These are phyloP conservation scores for Penicillium olsonii DNA, from an alignment of 2,329 filamentous ascomycete genomes.

Conservation along the genomic window DNA sequence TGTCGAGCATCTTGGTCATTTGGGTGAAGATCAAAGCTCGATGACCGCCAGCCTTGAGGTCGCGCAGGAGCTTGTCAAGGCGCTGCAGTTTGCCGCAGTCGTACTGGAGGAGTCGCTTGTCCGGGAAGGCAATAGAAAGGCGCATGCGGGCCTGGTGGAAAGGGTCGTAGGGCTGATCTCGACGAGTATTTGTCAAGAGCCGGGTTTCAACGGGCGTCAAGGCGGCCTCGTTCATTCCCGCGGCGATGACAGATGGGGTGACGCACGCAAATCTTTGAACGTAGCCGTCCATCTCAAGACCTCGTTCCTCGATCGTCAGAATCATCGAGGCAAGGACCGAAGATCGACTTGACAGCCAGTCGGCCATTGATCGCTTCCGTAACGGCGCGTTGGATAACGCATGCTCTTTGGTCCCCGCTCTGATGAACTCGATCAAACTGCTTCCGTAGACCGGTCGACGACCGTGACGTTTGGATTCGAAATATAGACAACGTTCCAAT, in stretches of 20 bases:
- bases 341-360: slow-evolving; percentile 75
- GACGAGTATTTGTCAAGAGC: slow-evolving; percentile 46
- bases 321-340: slow-evolving; percentile 58
- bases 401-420: slow-evolving; percentile 61
- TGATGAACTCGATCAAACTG: slow-evolving; percentile 73
- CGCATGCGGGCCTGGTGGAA: slow-evolving; percentile 94
- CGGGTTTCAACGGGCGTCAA: slow-evolving; percentile 64
- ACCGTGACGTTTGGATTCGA: slow-evolving; percentile 79
- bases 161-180: slow-evolving; percentile 66
- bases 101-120: slow-evolving; percentile 93
- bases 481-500: slow-evolving; percentile 75
- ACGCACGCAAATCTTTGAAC: slow-evolving; percentile 90
- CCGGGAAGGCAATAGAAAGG: slow-evolving; percentile 92
- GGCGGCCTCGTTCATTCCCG: slow-evolving; percentile 69
- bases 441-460: slow-evolving; percentile 79
- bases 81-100: slow-evolving; percentile 96
- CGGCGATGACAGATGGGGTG: slow-evolving; percentile 82
- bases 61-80: slow-evolving; percentile 80
- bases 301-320: slow-evolving; percentile 72
- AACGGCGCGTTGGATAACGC: slow-evolving; percentile 63
- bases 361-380: slow-evolving; percentile 63
- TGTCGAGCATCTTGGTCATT: slow-evolving; percentile 98
- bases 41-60: slow-evolving; percentile 85
- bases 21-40: slow-evolving; percentile 98
- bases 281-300: slow-evolving; percentile 69